Evolutionary conservation across 2,329 filamentous ascomycete genomes (phyloP).

Genomic region (Fusarium subglutinans): DNA sequence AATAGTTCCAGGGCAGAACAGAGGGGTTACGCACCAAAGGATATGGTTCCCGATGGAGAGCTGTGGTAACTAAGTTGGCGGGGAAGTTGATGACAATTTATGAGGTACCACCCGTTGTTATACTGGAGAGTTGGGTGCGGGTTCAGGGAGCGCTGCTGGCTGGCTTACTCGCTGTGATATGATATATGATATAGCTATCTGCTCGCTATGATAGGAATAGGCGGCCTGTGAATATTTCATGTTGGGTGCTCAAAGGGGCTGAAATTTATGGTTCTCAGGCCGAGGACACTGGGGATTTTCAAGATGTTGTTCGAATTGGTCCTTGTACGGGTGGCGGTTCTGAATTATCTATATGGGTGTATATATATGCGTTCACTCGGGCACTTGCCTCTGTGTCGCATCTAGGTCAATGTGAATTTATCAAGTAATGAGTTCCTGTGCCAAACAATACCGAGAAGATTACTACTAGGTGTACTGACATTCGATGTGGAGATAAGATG

Average conservation of each 20-base stretch:
- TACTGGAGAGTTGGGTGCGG: not conserved
- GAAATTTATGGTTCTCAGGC: not conserved
- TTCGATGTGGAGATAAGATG: not conserved
- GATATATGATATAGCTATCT: not conserved
- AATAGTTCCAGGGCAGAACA: conserved; percentile 10
- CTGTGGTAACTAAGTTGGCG: conserved; percentile 8
- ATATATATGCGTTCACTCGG: not conserved
- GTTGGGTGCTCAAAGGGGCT: not conserved
- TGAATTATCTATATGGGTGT: not conserved
- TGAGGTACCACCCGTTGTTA: not conserved
- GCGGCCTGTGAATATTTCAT: not conserved
- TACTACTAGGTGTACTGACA: not conserved
- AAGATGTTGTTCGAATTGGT: not conserved
- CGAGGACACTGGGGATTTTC: not conserved
- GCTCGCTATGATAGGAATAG: not conserved
- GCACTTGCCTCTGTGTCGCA: not conserved
- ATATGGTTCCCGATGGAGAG: conserved; percentile 27
- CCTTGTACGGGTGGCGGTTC: not conserved
- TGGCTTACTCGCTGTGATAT: conserved; percentile 12
- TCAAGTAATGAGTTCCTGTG: not conserved
- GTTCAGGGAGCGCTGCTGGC: conserved; percentile 18
- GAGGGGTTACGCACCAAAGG: conserved; percentile 5
- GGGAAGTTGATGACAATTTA: not conserved
- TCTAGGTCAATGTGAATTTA: not conserved
- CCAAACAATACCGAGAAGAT: too few species aligned